phyloP scores from a whole-genome alignment of 129 eudicot species.

The Centaurea solstitialis region DNA sequence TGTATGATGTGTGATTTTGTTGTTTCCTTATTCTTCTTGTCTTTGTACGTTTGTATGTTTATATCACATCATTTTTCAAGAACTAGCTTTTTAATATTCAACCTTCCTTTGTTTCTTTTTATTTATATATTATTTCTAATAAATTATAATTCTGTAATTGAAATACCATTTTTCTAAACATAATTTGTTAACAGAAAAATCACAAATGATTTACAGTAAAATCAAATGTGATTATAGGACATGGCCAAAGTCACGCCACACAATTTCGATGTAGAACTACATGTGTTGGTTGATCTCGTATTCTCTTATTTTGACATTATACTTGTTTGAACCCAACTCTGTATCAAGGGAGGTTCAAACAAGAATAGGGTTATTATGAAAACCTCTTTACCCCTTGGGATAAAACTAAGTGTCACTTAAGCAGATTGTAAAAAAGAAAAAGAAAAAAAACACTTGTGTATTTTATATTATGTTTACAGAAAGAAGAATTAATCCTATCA shows the following conservation, averaged over 20 bases:
- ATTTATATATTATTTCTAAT: too few relatives aligned
- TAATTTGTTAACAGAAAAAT: too few relatives aligned
- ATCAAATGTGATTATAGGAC: too few relatives aligned
- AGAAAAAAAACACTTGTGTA: too few relatives aligned
- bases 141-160: too few relatives aligned
- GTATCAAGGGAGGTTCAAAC: background rate
- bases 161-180: too few relatives aligned
- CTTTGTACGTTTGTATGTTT: constrained; percentile 4
- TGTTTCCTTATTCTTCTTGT: background rate
- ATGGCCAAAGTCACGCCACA: too few relatives aligned
- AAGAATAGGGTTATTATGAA: background rate
- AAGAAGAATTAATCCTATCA: background rate
- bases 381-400: background rate
- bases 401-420: too few relatives aligned
- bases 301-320: background rate
- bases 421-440: too few relatives aligned
- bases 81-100: background rate
- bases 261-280: background rate
- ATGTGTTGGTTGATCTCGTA: background rate
- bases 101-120: background rate
- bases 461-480: too few relatives aligned
- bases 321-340: background rate
- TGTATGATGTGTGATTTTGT: background rate
- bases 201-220: too few relatives aligned
- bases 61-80: background rate